Evolutionary conservation across 805 yeast genomes (phyloP), one percentile per base, ranked within the genome.

Genomic region (Pachysolen tannophilus): DNA sequence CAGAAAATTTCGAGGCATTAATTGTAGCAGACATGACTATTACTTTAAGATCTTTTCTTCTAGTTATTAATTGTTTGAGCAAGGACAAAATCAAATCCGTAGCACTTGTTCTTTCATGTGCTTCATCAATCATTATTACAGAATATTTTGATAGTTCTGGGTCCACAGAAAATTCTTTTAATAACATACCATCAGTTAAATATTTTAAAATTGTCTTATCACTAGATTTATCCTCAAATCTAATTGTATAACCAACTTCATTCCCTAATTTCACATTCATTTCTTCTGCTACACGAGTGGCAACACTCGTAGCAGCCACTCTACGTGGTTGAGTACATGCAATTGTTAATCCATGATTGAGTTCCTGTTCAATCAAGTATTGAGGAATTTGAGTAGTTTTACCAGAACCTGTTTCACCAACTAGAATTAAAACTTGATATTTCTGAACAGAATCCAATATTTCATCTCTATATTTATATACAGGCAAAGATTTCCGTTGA

Each of bases 401-500:
- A 49, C 97, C 97, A 0, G 96, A 87, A 30, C 97, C 98, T 0
- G 98, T 90, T 53, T 90, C 97, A 41, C 97, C 97, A 38, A 87
- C 82, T 7, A 90, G 73, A 5, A 90, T 70, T n/a, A 78, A 60
- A 0, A 88, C 86, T 50, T 84, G 95, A 45, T 81, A 68, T 19
- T 69, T 60, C 17, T 56, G 52, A 8, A 88, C 68, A 0, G 84
- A 78, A 0, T 65, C 61, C 20, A 88, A 54, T 13, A 88, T 66
- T 23, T 73, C 67, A 2, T 69, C 61, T 30, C 88, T 61, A 46
- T 72, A 80, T 34, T 67, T 58, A 47, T 65, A 86, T 1, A 87
- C 94, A 0, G 97, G 97, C 13, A 87, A 62, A 0, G 83, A 73
- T 45, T 67, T 69, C 33, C 90, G 58, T 1, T 75, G 72, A 18